phyloP scores from a whole-genome alignment of 192 early-diverging fungal genomes.

The Mortierella antarctica region DNA sequence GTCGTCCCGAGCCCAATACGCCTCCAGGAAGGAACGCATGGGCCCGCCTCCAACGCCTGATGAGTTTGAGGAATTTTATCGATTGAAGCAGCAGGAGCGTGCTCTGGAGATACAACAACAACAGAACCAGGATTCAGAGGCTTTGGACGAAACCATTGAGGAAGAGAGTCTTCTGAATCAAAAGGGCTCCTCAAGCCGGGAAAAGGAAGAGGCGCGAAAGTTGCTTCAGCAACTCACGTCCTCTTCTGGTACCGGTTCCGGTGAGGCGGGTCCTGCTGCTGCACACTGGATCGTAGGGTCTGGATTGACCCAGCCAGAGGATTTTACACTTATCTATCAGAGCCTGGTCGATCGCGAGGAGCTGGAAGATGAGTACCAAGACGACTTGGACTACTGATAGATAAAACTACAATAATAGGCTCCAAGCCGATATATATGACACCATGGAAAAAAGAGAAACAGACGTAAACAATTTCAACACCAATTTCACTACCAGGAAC shows the following conservation, averaged over 20 bases:
- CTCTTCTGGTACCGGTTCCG: not conserved
- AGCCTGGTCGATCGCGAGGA: slow-evolving; percentile 18
- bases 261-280: not conserved
- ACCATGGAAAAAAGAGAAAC: too few relatives aligned
- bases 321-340: slow-evolving; percentile 28
- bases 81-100: slow-evolving; percentile 26
- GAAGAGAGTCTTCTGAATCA: not conserved
- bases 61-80: slow-evolving; percentile 31
- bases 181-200: not conserved
- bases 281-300: slow-evolving; percentile 42
- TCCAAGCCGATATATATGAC: not conserved
- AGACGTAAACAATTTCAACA: too few relatives aligned
- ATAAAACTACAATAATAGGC: not conserved
- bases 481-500: too few relatives aligned
- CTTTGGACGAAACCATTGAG: not conserved
- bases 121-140: not conserved
- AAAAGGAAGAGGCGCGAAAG: not conserved
- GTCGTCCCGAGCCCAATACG: not conserved
- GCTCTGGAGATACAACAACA: not conserved
- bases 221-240: slow-evolving; percentile 4
- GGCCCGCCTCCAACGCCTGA: slow-evolving; percentile 13
- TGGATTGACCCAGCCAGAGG: slow-evolving; percentile 33
- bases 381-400: slow-evolving; percentile 4
- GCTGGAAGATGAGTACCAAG: slow-evolving; percentile 2
- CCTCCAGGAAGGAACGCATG: slow-evolving; percentile 4